These are phyloP conservation scores for Sphagnum tenellum DNA, from an alignment of 225 moss, liverwort and hornwort genomes.

Conservation along the genomic window DNA sequence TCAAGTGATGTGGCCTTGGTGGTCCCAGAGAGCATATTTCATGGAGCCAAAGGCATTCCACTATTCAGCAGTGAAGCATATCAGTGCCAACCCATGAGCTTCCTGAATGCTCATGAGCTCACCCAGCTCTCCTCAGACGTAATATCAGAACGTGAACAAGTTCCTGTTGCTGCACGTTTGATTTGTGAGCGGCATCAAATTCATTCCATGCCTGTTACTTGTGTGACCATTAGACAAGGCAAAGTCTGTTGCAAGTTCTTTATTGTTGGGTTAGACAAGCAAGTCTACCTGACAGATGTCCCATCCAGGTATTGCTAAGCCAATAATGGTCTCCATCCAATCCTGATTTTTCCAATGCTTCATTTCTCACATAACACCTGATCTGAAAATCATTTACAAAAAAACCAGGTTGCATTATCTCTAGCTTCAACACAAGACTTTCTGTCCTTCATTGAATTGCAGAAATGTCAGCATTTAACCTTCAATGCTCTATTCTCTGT, in stretches of 20 bases:
- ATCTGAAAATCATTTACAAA: no score
- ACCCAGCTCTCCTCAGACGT: slow-evolving; percentile 73
- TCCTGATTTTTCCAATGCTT: no score
- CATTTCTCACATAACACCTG: no score
- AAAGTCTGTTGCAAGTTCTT: slow-evolving; percentile 69
- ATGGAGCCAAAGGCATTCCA: slow-evolving; percentile 66
- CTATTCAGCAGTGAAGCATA: slow-evolving; percentile 60
- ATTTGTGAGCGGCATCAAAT: slow-evolving; percentile 82
- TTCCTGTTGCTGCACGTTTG: slow-evolving; percentile 65
- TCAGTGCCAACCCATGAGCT: slow-evolving; percentile 64
- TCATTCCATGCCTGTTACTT: slow-evolving; percentile 71
- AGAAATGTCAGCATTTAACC: no score
- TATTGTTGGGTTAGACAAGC: slow-evolving; percentile 64
- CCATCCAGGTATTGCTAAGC: slow-evolving; percentile 66
- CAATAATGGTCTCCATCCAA: slow-evolving; percentile 34
- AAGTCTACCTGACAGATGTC: slow-evolving; percentile 70
- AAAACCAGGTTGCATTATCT: no score
- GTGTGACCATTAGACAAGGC: slow-evolving; percentile 52
- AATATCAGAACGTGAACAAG: slow-evolving; percentile 35
- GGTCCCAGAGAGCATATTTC: slow-evolving; percentile 59
- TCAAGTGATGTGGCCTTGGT: slow-evolving; percentile 69
- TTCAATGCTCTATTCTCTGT: no score
- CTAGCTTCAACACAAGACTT: no score
- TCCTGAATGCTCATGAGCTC: slow-evolving; percentile 57
- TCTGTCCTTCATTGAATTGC: no score